A percentile compares a stretch with the other conserved stretches of the same genome.
phyloP scores from a whole-genome alignment of 2,329 filamentous ascomycete genomes.

The Hypoxylon rubiginosum region DNA sequence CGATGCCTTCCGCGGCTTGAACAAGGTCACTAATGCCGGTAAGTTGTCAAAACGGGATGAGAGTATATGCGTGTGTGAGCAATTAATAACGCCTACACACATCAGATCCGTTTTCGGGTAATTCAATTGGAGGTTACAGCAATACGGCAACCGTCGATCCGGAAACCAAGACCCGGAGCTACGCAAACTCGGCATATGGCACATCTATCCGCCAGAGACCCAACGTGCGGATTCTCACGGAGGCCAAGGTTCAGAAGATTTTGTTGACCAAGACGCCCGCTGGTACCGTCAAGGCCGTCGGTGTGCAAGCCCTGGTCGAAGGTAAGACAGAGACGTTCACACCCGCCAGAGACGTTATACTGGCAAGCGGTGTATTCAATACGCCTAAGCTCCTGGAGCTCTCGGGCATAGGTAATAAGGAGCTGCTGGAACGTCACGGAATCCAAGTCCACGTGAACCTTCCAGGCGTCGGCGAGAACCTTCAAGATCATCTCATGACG shows the following conservation, averaged over 20 bases:
- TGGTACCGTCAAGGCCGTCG: conserved; percentile 25
- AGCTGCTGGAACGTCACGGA: conserved; percentile 10
- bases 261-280: conserved; percentile 22
- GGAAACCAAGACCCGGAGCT: conserved; percentile 40
- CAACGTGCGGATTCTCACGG: conserved; percentile 38
- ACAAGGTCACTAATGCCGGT: conserved; percentile 41
- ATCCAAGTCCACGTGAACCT: conserved; percentile 21
- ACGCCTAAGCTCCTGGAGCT: conserved; percentile 44
- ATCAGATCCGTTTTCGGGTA: conserved; percentile 45
- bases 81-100: not conserved
- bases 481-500: conserved; percentile 34
- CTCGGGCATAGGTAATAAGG: conserved; percentile 38
- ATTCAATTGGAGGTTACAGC: conserved; percentile 43
- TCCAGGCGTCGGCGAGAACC: conserved; percentile 37
- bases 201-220: conserved; percentile 28
- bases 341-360: conserved; percentile 34
- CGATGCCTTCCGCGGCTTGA: conserved; percentile 39
- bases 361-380: conserved; percentile 38
- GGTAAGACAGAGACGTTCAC: conserved; percentile 31
- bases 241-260: conserved; percentile 26
- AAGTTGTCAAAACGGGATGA: conserved; percentile 2
- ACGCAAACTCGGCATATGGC: conserved; percentile 39
- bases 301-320: conserved; percentile 31
- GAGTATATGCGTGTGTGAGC: not conserved
- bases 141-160: conserved; percentile 41